Base-by-base conservation (phyloP, 2,329 filamentous ascomycete genomes). In the Zymoseptoria ardabiliae region DNA sequence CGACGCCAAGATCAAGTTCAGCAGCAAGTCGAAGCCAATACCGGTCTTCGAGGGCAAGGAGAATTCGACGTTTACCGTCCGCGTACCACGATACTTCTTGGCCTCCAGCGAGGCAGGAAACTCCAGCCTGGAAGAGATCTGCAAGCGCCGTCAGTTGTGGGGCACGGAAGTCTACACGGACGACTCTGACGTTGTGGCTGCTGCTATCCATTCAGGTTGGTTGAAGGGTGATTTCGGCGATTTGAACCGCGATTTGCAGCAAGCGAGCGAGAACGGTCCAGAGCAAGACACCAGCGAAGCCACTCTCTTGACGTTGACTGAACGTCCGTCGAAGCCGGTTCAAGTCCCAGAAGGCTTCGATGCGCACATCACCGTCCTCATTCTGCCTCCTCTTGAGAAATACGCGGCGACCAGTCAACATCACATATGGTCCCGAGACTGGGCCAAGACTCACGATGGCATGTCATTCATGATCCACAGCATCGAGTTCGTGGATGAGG, bases 131-230 rank as follows among this genome's bases (percentile, higher is more conserved):
- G 89, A 94, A 71, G 90, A 95, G 65, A 92, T 97, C 55, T 95
- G 91, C 10, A 78, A 85, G 7, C 84, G 90, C 35, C 83, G 88
- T 20, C 89, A 90, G 7, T 74, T 99, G 0, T 99, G 93, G 92
- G 94, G 94, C 1, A 94, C 91, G 0, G 92, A 95, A 45, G 83
- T 99, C 6, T 97, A 97, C 71, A 96, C 91, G 0, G 94, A 99
- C 67, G 94, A 99, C 74, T 96, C 91, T 0, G 94, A 99, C 70
- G 85, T 94, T 0, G 82, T 99, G 22, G 93, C 91, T 0, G 92
- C 93, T 2, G 93, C 92, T 61, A 93, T 99, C 52, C 94, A 99
- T 72, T 86, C 87, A 1, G 94, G 94, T 3, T 97, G 91, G 86
- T 88, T 99, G 66, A 86, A 87, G 50, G 93, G 93, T 35, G 90